phyloP scores from a whole-genome alignment of 805 yeast genomes.

The Ogataea allantospora region DNA sequence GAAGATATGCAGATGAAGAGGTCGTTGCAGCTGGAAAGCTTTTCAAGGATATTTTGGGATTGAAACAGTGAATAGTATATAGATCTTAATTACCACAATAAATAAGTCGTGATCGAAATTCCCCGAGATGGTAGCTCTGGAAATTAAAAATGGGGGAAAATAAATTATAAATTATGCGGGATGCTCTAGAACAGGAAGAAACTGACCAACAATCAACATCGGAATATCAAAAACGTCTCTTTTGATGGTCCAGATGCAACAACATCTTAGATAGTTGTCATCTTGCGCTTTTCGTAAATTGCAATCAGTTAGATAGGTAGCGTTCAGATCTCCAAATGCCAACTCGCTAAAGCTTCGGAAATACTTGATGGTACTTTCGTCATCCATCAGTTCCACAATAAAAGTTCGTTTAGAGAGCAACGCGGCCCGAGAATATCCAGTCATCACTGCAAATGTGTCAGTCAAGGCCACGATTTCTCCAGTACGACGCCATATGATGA shows the following conservation, averaged over 20 bases:
- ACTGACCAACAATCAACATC: conserved; percentile 79
- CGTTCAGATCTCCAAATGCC: conserved; percentile 66
- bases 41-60: conserved; percentile 26
- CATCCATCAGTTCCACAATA: conserved; percentile 82
- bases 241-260: conserved; percentile 83
- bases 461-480: conserved; percentile 82
- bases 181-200: conserved; percentile 56
- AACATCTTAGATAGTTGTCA: conserved; percentile 50
- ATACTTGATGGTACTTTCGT: conserved; percentile 67
- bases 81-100: background rate
- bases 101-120: too few relatives aligned
- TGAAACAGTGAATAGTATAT: conserved; percentile 11
- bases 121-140: background rate
- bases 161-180: background rate
- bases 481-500: conserved; percentile 82
- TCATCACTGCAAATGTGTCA: conserved; percentile 66
- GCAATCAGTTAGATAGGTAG: conserved; percentile 51
- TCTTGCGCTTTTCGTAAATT: conserved; percentile 40
- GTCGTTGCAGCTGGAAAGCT: conserved; percentile 41
- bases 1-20: conserved; percentile 57
- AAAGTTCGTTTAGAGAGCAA: conserved; percentile 60
- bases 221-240: conserved; percentile 83
- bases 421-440: conserved; percentile 61
- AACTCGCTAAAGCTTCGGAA: conserved; percentile 68
- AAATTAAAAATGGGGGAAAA: background rate